These are phyloP conservation scores for Populus tremula DNA, from an alignment of 345 rosid genomes.

Conservation along the genomic window DNA sequence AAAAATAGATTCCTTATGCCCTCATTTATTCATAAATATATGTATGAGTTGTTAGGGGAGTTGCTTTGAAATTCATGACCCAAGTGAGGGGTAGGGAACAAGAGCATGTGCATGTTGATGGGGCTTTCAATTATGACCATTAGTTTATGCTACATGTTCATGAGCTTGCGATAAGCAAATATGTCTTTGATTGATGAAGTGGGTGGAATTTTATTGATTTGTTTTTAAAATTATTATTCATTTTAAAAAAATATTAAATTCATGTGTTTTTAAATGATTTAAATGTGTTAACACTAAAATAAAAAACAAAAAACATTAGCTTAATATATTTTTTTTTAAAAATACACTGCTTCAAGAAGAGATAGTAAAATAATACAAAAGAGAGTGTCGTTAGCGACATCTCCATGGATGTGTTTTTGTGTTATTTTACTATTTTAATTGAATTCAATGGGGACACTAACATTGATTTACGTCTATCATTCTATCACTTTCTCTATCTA, in stretches of 20 bases:
- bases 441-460: slow-evolving; percentile 23
- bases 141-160: slow-evolving; percentile 10
- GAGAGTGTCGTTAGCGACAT: not conserved
- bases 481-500: not conserved
- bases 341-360: too few relatives aligned
- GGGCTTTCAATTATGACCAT: slow-evolving; percentile 38
- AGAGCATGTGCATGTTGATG: slow-evolving; percentile 58
- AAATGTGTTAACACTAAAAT: too few relatives aligned
- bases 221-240: too few relatives aligned
- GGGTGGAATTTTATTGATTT: slow-evolving; percentile 1
- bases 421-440: slow-evolving; percentile 1
- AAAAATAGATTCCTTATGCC: slow-evolving; percentile 26
- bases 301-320: too few relatives aligned
- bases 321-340: too few relatives aligned
- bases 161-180: slow-evolving; percentile 7
- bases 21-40: not conserved
- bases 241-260: too few relatives aligned
- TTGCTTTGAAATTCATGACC: slow-evolving; percentile 11
- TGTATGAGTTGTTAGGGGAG: not conserved
- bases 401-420: not conserved
- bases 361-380: too few relatives aligned
- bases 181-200: slow-evolving; percentile 20
- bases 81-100: slow-evolving; percentile 45
- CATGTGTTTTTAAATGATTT: too few relatives aligned
- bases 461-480: not conserved